phyloP scores from a whole-genome alignment of 2,329 filamentous ascomycete genomes.

The Ceratocystis lukuohia region DNA sequence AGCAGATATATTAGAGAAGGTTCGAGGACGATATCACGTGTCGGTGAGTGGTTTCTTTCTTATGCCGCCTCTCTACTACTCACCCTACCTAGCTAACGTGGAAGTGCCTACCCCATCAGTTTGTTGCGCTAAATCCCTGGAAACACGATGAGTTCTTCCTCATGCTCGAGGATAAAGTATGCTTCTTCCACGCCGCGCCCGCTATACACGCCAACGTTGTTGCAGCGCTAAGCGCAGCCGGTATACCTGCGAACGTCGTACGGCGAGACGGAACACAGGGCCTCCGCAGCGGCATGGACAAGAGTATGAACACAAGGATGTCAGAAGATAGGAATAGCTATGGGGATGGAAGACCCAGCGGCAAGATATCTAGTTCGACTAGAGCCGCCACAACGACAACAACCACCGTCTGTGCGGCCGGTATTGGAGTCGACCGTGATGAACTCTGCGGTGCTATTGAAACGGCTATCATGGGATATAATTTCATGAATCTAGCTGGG shows the following conservation, averaged over 20 bases:
- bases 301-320: no score
- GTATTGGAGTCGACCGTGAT: background rate
- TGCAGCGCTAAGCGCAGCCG: conserved; percentile 21
- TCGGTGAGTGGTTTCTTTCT: conserved; percentile 9
- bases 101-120: background rate
- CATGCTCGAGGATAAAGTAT: conserved; percentile 21
- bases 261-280: conserved; percentile 20
- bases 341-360: background rate
- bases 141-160: conserved; percentile 13
- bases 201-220: conserved; percentile 18
- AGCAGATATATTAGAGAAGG: conserved; percentile 10
- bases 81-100: background rate
- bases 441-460: conserved; percentile 13
- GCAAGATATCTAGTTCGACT: background rate
- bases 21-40: conserved; percentile 10
- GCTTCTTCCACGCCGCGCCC: conserved; percentile 22
- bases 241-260: conserved; percentile 22
- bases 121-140: conserved; percentile 13
- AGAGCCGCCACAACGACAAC: background rate
- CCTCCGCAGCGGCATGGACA: background rate
- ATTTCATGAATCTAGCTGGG: conserved; percentile 14
- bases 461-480: conserved; percentile 16
- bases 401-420: background rate
- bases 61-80: background rate
- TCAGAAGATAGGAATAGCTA: no score